Percentiles rank a stretch among this genome's conserved stretches.
Conservation (phyloP, 805 yeast species). For the Metschnikowia rubicola region DNA sequence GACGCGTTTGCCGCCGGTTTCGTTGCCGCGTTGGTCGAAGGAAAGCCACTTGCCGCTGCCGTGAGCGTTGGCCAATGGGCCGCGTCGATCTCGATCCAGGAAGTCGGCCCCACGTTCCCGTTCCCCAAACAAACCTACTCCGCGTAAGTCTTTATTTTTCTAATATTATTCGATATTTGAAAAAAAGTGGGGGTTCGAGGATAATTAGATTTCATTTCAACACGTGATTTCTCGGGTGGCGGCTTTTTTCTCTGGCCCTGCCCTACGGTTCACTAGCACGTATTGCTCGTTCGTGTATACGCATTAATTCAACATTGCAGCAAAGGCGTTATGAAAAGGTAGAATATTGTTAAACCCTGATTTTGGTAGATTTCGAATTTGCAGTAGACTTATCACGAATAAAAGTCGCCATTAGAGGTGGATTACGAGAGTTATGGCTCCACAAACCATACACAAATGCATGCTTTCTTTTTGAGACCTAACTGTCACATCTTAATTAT, state of each 20-base stretch:
- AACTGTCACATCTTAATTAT: no score
- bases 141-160: conserved; percentile 5
- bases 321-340: background rate
- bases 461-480: no score
- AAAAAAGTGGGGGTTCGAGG: background rate
- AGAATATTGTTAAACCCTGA: no score
- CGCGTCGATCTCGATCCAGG: conserved; percentile 87
- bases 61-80: conserved; percentile 95
- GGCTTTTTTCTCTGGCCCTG: background rate
- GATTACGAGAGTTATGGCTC: no score
- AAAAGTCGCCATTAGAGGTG: no score
- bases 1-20: conserved; percentile 98
- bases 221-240: conserved; percentile 8
- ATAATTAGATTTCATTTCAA: conserved; percentile 13
- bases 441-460: no score
- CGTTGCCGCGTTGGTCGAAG: conserved; percentile 80
- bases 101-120: conserved; percentile 93
- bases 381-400: no score
- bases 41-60: conserved; percentile 54
- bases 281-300: conserved; percentile 4
- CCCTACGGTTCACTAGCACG: background rate
- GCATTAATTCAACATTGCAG: conserved; percentile 19
- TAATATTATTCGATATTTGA: background rate
- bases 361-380: no score
- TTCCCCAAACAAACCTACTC: conserved; percentile 59